These are phyloP conservation scores for Geosmithia morbida DNA, from an alignment of 2,329 filamentous ascomycete genomes.

Conservation along the genomic window DNA sequence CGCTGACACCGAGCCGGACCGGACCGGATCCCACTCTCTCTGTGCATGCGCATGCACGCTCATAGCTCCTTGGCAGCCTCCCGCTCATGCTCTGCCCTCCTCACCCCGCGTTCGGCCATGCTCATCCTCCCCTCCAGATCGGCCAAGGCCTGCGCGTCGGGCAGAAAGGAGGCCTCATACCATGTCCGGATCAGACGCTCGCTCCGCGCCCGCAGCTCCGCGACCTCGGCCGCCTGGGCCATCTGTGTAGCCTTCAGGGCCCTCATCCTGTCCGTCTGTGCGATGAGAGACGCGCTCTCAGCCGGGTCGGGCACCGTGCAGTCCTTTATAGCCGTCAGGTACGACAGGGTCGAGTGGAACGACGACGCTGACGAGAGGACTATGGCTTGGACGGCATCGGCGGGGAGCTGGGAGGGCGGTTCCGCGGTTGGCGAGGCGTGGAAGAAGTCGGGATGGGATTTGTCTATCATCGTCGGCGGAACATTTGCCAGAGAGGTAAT, in stretches of 20 bases:
- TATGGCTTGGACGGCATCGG: constrained; percentile 35
- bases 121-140: constrained; percentile 56
- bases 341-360: constrained; percentile 40
- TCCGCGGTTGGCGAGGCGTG: constrained; percentile 26
- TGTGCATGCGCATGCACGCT: too few species aligned
- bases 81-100: constrained; percentile 45
- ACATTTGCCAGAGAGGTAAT: too few species aligned
- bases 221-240: constrained; percentile 47
- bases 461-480: constrained; percentile 27
- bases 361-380: constrained; percentile 41
- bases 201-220: constrained; percentile 47
- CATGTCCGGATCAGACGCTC: constrained; percentile 50
- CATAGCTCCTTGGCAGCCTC: constrained; percentile 28
- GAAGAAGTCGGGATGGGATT: constrained; percentile 39
- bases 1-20: too few species aligned
- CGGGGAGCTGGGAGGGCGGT: constrained; percentile 36
- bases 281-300: constrained; percentile 39
- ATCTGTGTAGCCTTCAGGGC: constrained; percentile 44
- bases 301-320: constrained; percentile 40
- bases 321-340: constrained; percentile 40
- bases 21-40: too few species aligned
- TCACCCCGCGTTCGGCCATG: constrained; percentile 48
- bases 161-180: constrained; percentile 60
- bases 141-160: constrained; percentile 53
- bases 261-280: constrained; percentile 46